Conservation (phyloP, 2,329 filamentous ascomycete genomes). For the Simplicillium aogashimaense region DNA sequence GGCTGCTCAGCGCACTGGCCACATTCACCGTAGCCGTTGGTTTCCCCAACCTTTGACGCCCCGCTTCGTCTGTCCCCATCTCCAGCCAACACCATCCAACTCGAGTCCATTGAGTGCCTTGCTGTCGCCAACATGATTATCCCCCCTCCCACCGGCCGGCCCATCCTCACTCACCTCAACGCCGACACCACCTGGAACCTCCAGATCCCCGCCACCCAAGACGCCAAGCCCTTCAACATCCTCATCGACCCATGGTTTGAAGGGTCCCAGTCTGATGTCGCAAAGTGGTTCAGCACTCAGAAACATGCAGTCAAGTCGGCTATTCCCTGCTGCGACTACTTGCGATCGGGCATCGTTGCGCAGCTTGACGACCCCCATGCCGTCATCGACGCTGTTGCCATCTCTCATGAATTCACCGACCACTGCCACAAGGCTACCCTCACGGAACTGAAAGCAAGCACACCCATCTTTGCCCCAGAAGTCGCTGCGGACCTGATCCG, state of each 20-base stretch:
- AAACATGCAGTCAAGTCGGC: conserved; percentile 45
- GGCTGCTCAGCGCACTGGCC: too few species aligned
- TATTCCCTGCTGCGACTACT: too few species aligned
- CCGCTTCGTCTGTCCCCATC: too few species aligned
- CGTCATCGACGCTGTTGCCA: conserved; percentile 46
- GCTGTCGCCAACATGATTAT: too few species aligned
- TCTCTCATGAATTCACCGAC: conserved; percentile 60
- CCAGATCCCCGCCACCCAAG: conserved; percentile 46
- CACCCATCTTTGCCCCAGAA: conserved; percentile 50
- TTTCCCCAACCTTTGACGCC: too few species aligned
- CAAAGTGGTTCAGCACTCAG: conserved; percentile 55
- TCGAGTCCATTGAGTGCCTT: too few species aligned
- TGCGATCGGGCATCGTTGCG: conserved; percentile 26
- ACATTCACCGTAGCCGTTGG: too few species aligned
- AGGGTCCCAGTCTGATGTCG: conserved; percentile 53
- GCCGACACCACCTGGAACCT: conserved; percentile 59
- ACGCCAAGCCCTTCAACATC: conserved; percentile 45
- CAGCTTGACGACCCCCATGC: conserved; percentile 45
- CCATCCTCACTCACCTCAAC: conserved; percentile 53
- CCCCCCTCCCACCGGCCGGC: conserved; percentile 11
- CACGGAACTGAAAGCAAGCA: conserved; percentile 37
- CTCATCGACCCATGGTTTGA: conserved; percentile 57
- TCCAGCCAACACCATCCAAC: too few species aligned
- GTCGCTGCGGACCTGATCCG: conserved; percentile 47
- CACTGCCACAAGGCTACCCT: conserved; percentile 56